Evolutionary conservation across 768 basidiomycete genomes (phyloP).

Genomic region (Lentinula detonsa): DNA sequence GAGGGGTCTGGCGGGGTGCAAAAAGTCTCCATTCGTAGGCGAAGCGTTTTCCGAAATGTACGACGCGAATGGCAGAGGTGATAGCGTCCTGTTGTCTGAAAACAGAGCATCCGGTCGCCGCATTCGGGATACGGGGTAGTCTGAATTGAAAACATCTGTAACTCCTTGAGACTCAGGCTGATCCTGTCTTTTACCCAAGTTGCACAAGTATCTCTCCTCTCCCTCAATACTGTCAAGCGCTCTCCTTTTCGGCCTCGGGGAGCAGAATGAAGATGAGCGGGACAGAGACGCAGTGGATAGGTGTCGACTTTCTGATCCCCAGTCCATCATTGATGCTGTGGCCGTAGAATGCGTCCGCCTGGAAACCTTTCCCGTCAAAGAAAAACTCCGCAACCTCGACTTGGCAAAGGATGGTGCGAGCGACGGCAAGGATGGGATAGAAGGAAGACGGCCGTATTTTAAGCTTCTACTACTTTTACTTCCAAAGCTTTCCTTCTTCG

Average conservation of each 20-base stretch:
- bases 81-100: neutral
- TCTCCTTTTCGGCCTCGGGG: conserved; percentile 4
- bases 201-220: neutral
- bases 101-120: neutral
- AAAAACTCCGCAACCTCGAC: neutral
- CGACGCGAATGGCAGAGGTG: neutral
- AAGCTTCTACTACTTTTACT: neutral
- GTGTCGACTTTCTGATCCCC: neutral
- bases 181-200: neutral
- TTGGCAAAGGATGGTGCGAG: neutral
- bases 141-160: neutral
- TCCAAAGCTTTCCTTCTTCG: neutral
- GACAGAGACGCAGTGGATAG: neutral
- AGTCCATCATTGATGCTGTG: neutral
- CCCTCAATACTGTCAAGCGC: neutral
- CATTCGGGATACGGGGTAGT: neutral
- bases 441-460: neutral
- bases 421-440: neutral
- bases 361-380: neutral
- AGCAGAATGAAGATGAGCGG: conserved; percentile 2
- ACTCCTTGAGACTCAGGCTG: neutral
- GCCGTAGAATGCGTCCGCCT: neutral
- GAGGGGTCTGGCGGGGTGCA: neutral
- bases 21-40: neutral
- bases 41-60: neutral